Evolutionary conservation across 225 moss, liverwort and hornwort species (phyloP).

Genomic region (Physcomitrellopsis africana): DNA sequence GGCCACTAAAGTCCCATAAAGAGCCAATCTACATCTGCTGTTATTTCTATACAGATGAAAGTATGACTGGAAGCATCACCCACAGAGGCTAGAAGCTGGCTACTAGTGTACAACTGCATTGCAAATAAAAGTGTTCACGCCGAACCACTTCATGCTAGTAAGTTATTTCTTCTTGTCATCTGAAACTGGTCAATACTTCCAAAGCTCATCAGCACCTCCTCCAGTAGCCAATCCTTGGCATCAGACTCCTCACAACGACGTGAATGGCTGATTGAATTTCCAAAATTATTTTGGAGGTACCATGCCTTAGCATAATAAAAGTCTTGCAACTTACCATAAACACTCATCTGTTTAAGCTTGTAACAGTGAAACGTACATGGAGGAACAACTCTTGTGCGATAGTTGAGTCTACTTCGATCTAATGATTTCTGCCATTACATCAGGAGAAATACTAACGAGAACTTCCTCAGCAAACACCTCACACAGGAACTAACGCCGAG

Average conservation of each 20-base stretch:
- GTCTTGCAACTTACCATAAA: slow-evolving; percentile 12
- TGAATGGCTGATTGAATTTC: slow-evolving; percentile 11
- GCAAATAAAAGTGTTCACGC: slow-evolving; percentile 10
- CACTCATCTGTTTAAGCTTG: not conserved
- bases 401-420: slow-evolving; percentile 18
- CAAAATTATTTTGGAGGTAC: slow-evolving; percentile 16
- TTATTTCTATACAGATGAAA: not conserved
- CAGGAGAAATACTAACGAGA: slow-evolving; percentile 17
- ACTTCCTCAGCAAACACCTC: not conserved
- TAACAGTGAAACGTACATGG: slow-evolving; percentile 9
- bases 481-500: slow-evolving; percentile 43
- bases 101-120: slow-evolving; percentile 29
- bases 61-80: not conserved
- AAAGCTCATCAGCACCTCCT: slow-evolving; percentile 20
- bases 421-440: not conserved
- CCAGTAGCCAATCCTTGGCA: slow-evolving; percentile 22
- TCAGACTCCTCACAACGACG: slow-evolving; percentile 5
- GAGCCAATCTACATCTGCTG: not conserved
- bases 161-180: slow-evolving; percentile 23
- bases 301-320: not conserved
- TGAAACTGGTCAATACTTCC: slow-evolving; percentile 16
- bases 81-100: slow-evolving; percentile 20
- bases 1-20: not conserved
- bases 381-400: slow-evolving; percentile 16
- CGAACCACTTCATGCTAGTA: slow-evolving; percentile 20